Percentiles rank a stretch among this genome's conserved stretches.
These are phyloP conservation scores for Cutaneotrichosporon sp. DNA, from an alignment of 1,284 basidiomycete species.

Conservation along the genomic window DNA sequence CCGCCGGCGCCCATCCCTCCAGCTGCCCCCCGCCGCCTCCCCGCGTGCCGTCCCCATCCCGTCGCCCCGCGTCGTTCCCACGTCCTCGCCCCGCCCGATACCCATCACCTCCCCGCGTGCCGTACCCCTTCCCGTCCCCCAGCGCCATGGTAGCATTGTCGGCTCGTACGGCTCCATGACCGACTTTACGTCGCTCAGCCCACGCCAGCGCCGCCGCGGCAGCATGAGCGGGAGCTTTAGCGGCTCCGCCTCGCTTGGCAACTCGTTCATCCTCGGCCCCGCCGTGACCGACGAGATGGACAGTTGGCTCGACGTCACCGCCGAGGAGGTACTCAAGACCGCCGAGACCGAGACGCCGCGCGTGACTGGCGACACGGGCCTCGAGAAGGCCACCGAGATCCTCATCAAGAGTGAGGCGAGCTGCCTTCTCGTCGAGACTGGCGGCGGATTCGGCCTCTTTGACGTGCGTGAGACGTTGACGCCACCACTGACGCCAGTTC, in stretches of 20 bases:
- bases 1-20: constrained; percentile 23
- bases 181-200: constrained; percentile 20
- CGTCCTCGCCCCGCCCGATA: constrained; percentile 12
- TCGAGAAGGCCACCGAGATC: constrained; percentile 45
- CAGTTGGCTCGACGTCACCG: constrained; percentile 33
- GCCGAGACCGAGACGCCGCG: neutral
- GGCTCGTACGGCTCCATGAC: constrained; percentile 27
- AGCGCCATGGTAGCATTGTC: constrained; percentile 29
- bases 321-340: constrained; percentile 14
- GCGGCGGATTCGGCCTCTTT: constrained; percentile 33
- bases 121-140: constrained; percentile 30
- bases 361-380: constrained; percentile 26
- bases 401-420: constrained; percentile 26
- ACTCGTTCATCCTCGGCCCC: constrained; percentile 22
- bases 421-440: constrained; percentile 32
- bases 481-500: constrained; percentile 27
- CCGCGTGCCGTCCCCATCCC: neutral
- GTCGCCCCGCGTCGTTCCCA: constrained; percentile 7
- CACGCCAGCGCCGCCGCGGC: constrained; percentile 9
- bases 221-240: constrained; percentile 18
- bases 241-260: constrained; percentile 16
- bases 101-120: constrained; percentile 28
- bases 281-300: constrained; percentile 21
- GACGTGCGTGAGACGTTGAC: constrained; percentile 31
- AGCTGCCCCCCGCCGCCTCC: constrained; percentile 11